Evolutionary conservation across 768 basidiomycete genomes (phyloP).

Genomic region (Butyriboletus loyo): DNA sequence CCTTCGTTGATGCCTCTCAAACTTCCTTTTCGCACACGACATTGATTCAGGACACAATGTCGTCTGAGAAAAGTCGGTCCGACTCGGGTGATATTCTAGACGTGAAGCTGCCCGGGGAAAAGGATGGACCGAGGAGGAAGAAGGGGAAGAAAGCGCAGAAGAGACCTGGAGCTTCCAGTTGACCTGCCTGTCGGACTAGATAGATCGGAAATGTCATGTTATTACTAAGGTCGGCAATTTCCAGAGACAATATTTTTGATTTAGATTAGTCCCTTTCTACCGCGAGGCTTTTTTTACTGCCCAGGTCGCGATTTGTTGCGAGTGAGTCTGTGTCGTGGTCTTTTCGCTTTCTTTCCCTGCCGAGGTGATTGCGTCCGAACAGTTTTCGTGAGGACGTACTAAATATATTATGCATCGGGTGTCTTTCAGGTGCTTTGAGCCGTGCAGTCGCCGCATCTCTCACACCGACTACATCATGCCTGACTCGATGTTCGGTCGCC

Average conservation of each 20-base stretch:
- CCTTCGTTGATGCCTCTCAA: not conserved
- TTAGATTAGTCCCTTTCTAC: too few species aligned
- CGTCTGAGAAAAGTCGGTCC: not conserved
- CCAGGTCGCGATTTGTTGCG: not conserved
- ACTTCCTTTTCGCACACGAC: not conserved
- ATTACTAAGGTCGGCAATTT: constrained; percentile 11
- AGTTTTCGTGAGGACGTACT: constrained; percentile 4
- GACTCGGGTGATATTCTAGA: not conserved
- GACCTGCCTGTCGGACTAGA: not conserved
- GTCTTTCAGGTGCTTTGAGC: constrained; percentile 4
- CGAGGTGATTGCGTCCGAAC: constrained; percentile 14
- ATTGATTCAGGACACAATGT: not conserved
- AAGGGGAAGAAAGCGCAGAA: not conserved
- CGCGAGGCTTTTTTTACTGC: not conserved
- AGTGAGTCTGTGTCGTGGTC: not conserved
- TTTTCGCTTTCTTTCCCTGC: not conserved
- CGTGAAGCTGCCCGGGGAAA: not conserved
- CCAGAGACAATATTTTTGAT: too few species aligned
- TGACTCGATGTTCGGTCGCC: constrained; percentile 30
- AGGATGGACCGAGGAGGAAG: not conserved
- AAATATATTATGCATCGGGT: constrained; percentile 14
- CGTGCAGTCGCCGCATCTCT: constrained; percentile 14
- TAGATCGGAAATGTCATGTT: not conserved
- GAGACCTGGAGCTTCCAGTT: not conserved
- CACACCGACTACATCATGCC: constrained; percentile 17